phyloP scores from a whole-genome alignment of 2,329 filamentous ascomycete genomes.

The Coniochaeta ligniaria region DNA sequence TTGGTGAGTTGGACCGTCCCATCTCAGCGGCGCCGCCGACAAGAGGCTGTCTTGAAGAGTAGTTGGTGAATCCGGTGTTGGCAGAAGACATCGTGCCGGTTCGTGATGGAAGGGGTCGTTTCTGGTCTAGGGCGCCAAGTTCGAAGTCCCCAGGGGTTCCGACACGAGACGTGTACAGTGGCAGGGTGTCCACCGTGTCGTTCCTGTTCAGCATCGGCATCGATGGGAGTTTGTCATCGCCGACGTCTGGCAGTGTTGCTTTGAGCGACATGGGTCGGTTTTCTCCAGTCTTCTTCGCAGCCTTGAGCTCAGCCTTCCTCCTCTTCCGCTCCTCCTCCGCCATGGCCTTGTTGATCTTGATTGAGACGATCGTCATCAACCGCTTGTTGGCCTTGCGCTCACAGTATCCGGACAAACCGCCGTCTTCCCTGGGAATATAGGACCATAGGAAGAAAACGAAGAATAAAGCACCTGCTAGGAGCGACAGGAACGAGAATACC shows the following conservation, averaged over 20 bases:
- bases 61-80: constrained; percentile 8
- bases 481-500: constrained; percentile 70
- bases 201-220: constrained; percentile 54
- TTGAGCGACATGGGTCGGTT: constrained; percentile 43
- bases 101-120: constrained; percentile 35
- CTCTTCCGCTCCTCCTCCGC: constrained; percentile 65
- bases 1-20: constrained; percentile 20
- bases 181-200: constrained; percentile 55
- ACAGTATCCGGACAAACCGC: constrained; percentile 77
- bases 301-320: constrained; percentile 41
- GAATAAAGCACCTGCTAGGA: constrained; percentile 68
- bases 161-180: constrained; percentile 54
- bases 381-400: constrained; percentile 84
- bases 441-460: constrained; percentile 89
- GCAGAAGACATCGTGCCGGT: constrained; percentile 17
- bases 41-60: constrained; percentile 21
- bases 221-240: constrained; percentile 43
- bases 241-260: constrained; percentile 57
- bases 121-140: constrained; percentile 44
- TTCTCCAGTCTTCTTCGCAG: constrained; percentile 47
- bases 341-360: constrained; percentile 82
- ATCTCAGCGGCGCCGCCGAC: constrained; percentile 22
- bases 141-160: constrained; percentile 46
- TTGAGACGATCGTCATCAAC: constrained; percentile 75
- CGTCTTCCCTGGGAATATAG: constrained; percentile 78